phyloP scores from a whole-genome alignment of 2,329 filamentous ascomycete species.

The Hypoxylon sp. region DNA sequence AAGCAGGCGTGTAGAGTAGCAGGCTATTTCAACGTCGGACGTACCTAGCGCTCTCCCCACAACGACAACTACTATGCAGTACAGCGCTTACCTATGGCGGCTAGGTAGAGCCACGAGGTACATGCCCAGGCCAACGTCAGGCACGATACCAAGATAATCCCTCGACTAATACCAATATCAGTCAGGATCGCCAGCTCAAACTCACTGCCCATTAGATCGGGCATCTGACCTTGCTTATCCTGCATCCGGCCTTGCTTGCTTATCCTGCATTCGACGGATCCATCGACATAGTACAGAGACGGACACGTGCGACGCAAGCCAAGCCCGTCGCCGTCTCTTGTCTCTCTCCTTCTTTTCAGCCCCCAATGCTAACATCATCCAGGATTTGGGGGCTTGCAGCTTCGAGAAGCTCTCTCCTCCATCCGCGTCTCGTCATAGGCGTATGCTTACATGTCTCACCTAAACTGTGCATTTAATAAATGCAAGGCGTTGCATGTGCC shows the following conservation, averaged over 20 bases:
- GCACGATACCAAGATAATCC: too few species aligned
- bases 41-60: too few species aligned
- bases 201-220: neutral
- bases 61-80: too few species aligned
- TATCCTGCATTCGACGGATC: conserved; percentile 8
- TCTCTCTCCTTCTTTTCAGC: too few species aligned
- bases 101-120: too few species aligned
- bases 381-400: neutral
- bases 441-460: neutral
- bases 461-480: conserved; percentile 1
- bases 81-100: too few species aligned
- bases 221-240: conserved; percentile 9
- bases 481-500: conserved; percentile 6
- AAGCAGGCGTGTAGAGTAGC: too few species aligned
- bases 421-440: too few species aligned
- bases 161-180: neutral
- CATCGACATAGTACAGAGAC: neutral
- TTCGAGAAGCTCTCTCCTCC: conserved; percentile 18
- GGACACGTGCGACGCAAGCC: conserved; percentile 1
- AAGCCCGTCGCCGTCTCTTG: too few species aligned
- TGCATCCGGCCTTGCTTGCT: too few species aligned
- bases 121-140: too few species aligned
- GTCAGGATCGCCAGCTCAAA: neutral
- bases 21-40: too few species aligned
- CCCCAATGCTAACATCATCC: neutral